Conservation (phyloP, 306 rosid genomes). For the Oxytropis ochrocephala region DNA sequence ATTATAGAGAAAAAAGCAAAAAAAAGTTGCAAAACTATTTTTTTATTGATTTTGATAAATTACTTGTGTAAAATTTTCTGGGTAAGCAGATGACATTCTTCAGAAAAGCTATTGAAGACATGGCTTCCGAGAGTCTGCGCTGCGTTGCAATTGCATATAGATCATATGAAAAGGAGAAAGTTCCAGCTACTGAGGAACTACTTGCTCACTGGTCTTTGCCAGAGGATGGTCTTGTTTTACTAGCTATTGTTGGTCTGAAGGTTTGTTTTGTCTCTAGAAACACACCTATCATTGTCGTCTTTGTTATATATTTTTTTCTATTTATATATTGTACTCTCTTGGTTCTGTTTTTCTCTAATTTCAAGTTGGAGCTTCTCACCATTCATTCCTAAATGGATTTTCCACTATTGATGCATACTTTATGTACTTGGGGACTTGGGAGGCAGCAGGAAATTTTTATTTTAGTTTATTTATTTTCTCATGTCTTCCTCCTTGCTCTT, state of each 20-base stretch:
- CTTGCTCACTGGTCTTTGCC: constrained; percentile 78
- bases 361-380: not conserved
- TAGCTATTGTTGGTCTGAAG: constrained; percentile 95
- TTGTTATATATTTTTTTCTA: not conserved
- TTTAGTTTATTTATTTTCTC: not conserved
- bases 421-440: not conserved
- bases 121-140: constrained; percentile 79
- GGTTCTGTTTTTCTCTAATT: not conserved
- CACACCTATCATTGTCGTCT: not conserved
- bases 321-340: not conserved
- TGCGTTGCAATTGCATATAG: constrained; percentile 95
- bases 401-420: constrained; percentile 3
- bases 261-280: constrained; percentile 30
- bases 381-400: not conserved
- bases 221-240: constrained; percentile 73
- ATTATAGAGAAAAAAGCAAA: not conserved
- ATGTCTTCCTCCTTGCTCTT: not conserved
- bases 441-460: not conserved
- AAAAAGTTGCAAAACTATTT: not conserved
- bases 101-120: constrained; percentile 72
- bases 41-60: not conserved
- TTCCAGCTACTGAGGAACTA: constrained; percentile 68
- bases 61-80: not conserved
- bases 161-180: constrained; percentile 41
- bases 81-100: constrained; percentile 46